These are phyloP conservation scores for Calonectria multiphialidica DNA, from an alignment of 2,329 filamentous ascomycete species.

Conservation along the genomic window DNA sequence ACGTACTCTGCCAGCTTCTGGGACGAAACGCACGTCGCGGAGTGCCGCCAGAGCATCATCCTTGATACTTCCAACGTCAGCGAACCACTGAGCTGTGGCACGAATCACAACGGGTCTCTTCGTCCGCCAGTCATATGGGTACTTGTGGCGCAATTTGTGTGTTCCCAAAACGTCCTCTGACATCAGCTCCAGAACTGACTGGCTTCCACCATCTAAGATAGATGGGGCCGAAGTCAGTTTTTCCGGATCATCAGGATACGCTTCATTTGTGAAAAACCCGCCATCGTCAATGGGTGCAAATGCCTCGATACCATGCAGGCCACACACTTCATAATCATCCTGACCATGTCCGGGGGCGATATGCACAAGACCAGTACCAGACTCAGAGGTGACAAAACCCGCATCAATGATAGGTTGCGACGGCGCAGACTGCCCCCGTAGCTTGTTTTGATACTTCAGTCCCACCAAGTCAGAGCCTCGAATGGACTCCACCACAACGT, in stretches of 20 bases:
- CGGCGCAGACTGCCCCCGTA: constrained; percentile 69
- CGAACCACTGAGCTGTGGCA: constrained; percentile 98
- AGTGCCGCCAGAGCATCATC: constrained; percentile 77
- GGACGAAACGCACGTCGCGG: constrained; percentile 81
- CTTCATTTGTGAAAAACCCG: constrained; percentile 84
- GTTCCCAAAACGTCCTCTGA: constrained; percentile 73
- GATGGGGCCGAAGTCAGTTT: constrained; percentile 75
- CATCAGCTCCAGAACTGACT: constrained; percentile 78
- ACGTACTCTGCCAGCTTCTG: constrained; percentile 77
- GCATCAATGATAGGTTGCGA: constrained; percentile 82
- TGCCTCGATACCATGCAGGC: constrained; percentile 75
- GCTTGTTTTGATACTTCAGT: constrained; percentile 77
- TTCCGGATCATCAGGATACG: constrained; percentile 77
- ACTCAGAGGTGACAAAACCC: constrained; percentile 88
- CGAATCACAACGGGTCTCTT: constrained; percentile 92
- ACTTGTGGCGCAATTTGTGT: constrained; percentile 87
- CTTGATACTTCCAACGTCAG: constrained; percentile 89
- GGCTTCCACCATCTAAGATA: constrained; percentile 78
- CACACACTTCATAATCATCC: constrained; percentile 92
- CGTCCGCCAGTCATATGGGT: constrained; percentile 97
- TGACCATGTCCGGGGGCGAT: constrained; percentile 95
- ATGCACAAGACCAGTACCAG: constrained; percentile 96
- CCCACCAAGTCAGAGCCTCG: constrained; percentile 74
- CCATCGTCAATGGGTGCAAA: constrained; percentile 87
- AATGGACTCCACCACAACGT: constrained; percentile 68